Percentiles rank a stretch among this genome's conserved stretches.
Conservation (phyloP, 352 stramenopile genomes). For the Hyaloperonospora brassicae region DNA sequence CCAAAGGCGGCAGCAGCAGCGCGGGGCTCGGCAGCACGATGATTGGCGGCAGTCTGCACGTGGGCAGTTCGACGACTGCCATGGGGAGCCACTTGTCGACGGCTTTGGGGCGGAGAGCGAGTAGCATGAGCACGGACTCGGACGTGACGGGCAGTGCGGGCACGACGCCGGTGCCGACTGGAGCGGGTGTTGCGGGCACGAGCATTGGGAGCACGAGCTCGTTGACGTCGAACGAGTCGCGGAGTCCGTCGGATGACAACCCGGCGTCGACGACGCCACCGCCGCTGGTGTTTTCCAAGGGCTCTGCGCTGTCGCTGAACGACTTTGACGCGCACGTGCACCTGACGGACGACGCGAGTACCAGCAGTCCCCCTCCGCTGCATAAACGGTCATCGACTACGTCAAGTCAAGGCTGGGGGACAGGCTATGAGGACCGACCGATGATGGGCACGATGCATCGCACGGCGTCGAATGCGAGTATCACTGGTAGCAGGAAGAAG, state of each 20-base stretch:
- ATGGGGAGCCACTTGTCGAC: constrained; percentile 12
- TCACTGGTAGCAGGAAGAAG: constrained; percentile 31
- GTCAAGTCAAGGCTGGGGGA: constrained; percentile 27
- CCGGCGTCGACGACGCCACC: constrained; percentile 19
- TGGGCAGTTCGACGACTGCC: constrained; percentile 16
- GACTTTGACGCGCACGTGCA: constrained; percentile 39
- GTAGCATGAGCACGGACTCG: constrained; percentile 27
- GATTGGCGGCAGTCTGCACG: constrained; percentile 13
- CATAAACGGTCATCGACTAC: constrained; percentile 16
- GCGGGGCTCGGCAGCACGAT: constrained; percentile 9
- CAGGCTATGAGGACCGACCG: constrained; percentile 22
- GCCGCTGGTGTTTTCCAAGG: constrained; percentile 24
- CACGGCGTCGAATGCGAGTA: constrained; percentile 29
- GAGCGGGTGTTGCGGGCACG: constrained; percentile 12
- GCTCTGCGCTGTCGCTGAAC: constrained; percentile 34
- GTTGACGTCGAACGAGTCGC: constrained; percentile 40
- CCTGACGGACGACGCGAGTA: constrained; percentile 22
- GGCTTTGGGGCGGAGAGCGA: constrained; percentile 11
- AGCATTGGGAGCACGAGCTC: constrained; percentile 44
- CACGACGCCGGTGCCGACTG: constrained; percentile 9
- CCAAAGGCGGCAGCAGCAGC: constrained; percentile 40
- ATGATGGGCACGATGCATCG: constrained; percentile 24
- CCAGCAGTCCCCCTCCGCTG: constrained; percentile 21
- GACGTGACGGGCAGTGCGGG: constrained; percentile 16
- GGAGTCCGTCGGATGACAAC: constrained; percentile 33